Evolutionary conservation across 129 eudicot genomes (phyloP), one percentile per base, ranked within the genome.

Genomic region (Artemisia annua): DNA sequence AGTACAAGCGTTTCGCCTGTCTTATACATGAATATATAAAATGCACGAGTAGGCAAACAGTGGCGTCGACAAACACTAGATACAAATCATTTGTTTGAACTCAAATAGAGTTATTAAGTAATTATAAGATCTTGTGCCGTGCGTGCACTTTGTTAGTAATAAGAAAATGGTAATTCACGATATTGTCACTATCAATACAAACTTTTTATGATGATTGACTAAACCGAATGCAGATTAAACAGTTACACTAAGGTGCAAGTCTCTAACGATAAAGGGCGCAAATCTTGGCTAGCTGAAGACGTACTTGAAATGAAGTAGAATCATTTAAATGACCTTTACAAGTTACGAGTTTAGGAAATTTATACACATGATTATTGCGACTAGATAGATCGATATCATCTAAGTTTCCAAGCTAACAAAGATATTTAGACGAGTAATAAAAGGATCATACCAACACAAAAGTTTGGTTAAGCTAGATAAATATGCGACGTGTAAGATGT

Each of bases 401-500:
- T 20, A 0, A 20, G 22, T 20, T 20, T 20, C 22, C 22, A 20
- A 20, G 22, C 22, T 20, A 20, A 20, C 22, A 20, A 20, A 20
- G 22, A 20, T 20, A 20, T 20, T 20, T 0, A 1, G 22, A 20
- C 22, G 22, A 20, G 22, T 20, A 20, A 20, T 20, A 20, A 20
- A 20, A 20, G 22, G 22, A 20, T 20, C 22, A 20, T 20, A 20
- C 22, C 22, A 20, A 20, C 22, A 20, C 22, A 20, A 20, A 16
- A 65, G 39, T 4, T 43, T 32, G 5, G 16, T 35, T 68, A 39
- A 39, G 10, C 44, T 39, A 32, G 54, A 69, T 28, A 28, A 28
- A 28, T 77, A 26, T 70, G 63, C 18, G 20, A 50, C 73, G 59
- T 75, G 77, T 68, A 69, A 71, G 61, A 66, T 66, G 85, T 81